Evolutionary conservation across 2,329 filamentous ascomycete species (phyloP), one percentile per base, ranked within the genome.

Genomic region (Magnaporthales sp.): DNA sequence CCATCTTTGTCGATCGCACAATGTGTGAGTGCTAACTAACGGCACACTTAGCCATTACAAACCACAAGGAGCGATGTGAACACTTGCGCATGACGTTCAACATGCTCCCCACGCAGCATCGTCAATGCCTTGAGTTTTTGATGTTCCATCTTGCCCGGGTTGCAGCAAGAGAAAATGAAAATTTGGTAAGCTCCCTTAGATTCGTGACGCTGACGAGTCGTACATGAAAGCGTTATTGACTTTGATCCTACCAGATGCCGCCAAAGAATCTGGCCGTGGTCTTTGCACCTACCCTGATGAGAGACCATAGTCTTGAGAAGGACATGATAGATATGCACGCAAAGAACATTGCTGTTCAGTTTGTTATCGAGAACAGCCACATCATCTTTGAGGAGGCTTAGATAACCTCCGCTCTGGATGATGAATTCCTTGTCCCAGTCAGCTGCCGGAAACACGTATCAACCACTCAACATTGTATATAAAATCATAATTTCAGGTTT

Each of bases 231-330:
- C 38, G 4, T 46, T 46, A 46, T 19, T 46, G 38, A 74, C 70
- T 77, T 67, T 3, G 30, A 62, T 5, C n/a, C 13, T 62, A 8
- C 2, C 68, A 91, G 88, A 99, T 99, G 95, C 97, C 92, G 27
- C 91, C 94, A 67, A 91, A 96, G 79, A 99, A 99, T 75, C 80
- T 98, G 68, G 93, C 95, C 3, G 95, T 99, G 58, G 95, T 99
- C 51, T 99, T 99, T 75, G 95, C 95, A 9, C 95, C 95, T 8
- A 99, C 95, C 0, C 96, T 99, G 72, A 96, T 99, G 92, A 87
- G 94, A 71, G 93, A 96, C 67, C 84, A 89, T 74, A 94, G 90
- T 73, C 86, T 98, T 68, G 92, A 96, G 76, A 89, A 93, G 68
- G 95, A 99, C 77, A 96, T 99, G 88, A 94, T 89, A 31, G 95